Evolutionary conservation across 371 early-diverging fungal genomes (phyloP).

Genomic region (Apophysomyces sp.): DNA sequence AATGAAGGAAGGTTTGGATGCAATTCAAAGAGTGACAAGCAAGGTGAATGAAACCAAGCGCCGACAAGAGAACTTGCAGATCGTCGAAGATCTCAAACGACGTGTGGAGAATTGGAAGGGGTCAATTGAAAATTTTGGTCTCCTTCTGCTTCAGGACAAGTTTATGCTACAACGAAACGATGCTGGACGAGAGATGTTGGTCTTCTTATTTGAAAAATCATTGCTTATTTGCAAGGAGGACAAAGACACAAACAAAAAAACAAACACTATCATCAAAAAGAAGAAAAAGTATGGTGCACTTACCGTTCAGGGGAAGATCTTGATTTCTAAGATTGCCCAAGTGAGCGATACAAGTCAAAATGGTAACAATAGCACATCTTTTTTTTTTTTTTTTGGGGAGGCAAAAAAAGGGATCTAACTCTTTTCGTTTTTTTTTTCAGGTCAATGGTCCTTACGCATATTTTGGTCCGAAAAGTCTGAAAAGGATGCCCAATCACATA

Average conservation of each 20-base stretch:
- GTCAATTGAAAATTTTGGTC: constrained; percentile 65
- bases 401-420: neutral
- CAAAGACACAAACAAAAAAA: constrained; percentile 38
- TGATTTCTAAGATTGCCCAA: constrained; percentile 74
- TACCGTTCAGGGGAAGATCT: constrained; percentile 77
- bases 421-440: constrained; percentile 6
- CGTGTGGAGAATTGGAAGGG: constrained; percentile 53
- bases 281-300: constrained; percentile 44
- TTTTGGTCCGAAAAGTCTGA: constrained; percentile 24
- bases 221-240: constrained; percentile 74
- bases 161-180: constrained; percentile 78
- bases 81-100: constrained; percentile 74
- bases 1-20: constrained; percentile 70
- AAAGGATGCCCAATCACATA: constrained; percentile 10
- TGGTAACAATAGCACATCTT: constrained; percentile 44
- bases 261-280: constrained; percentile 30
- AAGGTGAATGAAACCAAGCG: constrained; percentile 92
- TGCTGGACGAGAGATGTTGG: constrained; percentile 70
- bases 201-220: constrained; percentile 87
- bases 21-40: constrained; percentile 84
- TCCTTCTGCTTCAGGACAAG: constrained; percentile 79
- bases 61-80: constrained; percentile 76
- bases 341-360: constrained; percentile 67
- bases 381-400: neutral
- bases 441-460: constrained; percentile 25